These are phyloP conservation scores for Penicillium sp. DNA, from an alignment of 2,329 filamentous ascomycete species.

Conservation along the genomic window DNA sequence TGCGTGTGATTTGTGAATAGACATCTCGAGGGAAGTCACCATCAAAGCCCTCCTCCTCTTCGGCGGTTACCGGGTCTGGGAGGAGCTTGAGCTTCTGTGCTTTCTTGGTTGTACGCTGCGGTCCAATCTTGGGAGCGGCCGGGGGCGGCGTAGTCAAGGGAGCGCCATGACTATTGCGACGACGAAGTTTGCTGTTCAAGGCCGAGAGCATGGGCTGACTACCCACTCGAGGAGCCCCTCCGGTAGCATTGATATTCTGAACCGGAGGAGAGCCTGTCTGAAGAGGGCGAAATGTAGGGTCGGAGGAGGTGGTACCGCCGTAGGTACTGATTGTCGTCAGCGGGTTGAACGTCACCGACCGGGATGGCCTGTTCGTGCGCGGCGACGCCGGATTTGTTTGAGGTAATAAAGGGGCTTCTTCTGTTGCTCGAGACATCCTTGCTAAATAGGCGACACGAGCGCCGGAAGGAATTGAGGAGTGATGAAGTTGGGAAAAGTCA, in stretches of 20 bases:
- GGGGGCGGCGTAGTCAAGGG: conserved; percentile 49
- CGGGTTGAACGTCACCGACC: conserved; percentile 55
- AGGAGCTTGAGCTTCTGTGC: conserved; percentile 97
- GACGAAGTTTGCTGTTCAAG: conserved; percentile 82
- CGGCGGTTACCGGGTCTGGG: conserved; percentile 81
- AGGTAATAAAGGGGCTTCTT: conserved; percentile 49
- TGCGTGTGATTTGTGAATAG: conserved; percentile 95
- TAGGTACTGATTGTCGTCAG: conserved; percentile 51
- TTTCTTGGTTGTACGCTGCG: conserved; percentile 91
- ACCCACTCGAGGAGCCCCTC: conserved; percentile 32
- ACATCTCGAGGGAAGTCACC: conserved; percentile 94
- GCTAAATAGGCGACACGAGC: conserved; percentile 20
- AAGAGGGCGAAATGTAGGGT: conserved; percentile 47
- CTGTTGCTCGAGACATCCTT: conserved; percentile 36
- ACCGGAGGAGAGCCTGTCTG: conserved; percentile 44
- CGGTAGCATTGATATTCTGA: conserved; percentile 34
- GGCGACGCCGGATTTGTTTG: conserved; percentile 43
- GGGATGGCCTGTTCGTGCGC: conserved; percentile 40
- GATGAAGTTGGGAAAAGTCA: conserved; percentile 18
- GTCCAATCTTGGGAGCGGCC: conserved; percentile 74
- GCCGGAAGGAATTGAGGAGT: conserved; percentile 18
- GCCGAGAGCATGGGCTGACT: conserved; percentile 70
- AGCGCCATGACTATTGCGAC: conserved; percentile 80
- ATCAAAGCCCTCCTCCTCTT: conserved; percentile 76
- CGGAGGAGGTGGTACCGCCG: conserved; percentile 46